Conservation (phyloP, 2,329 filamentous ascomycete species). For the Diaporthe sp. region DNA sequence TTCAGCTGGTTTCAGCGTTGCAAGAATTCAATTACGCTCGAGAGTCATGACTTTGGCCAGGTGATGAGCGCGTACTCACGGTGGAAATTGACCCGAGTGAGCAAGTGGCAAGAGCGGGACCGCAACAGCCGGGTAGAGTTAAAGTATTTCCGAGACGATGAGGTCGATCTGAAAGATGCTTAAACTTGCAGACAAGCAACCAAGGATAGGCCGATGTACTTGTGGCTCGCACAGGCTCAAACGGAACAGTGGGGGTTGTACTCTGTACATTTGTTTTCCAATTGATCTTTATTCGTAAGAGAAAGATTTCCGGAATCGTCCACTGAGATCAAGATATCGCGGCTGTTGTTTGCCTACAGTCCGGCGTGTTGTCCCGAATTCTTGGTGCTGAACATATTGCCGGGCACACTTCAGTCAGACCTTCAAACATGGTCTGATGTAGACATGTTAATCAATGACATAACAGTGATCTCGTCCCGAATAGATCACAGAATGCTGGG, state of each 20-base stretch:
- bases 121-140: not conserved
- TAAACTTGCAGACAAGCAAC: not conserved
- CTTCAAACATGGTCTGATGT: not conserved
- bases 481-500: not conserved
- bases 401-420: not conserved
- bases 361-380: too few species aligned
- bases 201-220: not conserved
- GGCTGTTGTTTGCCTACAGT: too few species aligned
- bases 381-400: not conserved
- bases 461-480: not conserved
- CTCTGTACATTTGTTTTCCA: not conserved
- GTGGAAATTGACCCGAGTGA: constrained; percentile 7
- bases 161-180: constrained; percentile 4
- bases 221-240: not conserved
- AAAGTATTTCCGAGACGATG: not conserved
- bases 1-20: constrained; percentile 18
- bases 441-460: not conserved
- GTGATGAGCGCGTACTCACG: not conserved
- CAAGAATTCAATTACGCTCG: not conserved
- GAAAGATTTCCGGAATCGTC: not conserved
- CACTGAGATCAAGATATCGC: not conserved
- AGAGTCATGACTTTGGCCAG: constrained; percentile 5
- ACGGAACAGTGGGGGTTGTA: not conserved
- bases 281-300: too few species aligned
- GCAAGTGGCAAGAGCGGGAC: not conserved